Conservation (phyloP, 2,329 filamentous ascomycete genomes). For the Zopfia rhizophila region DNA sequence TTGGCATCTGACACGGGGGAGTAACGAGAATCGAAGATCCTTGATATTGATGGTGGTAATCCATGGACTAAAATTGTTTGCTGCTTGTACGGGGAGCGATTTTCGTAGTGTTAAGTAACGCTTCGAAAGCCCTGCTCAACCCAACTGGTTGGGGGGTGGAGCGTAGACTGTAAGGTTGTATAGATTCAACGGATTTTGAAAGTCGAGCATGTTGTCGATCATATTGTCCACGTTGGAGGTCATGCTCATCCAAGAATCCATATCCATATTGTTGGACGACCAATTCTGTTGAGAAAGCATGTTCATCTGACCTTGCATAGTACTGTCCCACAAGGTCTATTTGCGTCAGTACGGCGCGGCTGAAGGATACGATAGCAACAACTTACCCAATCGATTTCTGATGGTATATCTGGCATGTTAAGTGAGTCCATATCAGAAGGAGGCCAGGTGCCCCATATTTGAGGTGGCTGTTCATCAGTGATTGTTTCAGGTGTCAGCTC, state of each 20-base stretch:
- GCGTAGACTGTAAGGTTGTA: too few species aligned
- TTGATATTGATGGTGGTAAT: too few species aligned
- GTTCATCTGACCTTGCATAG: conserved; percentile 24
- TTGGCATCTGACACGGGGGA: too few species aligned
- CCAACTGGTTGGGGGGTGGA: too few species aligned
- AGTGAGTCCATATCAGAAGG: conserved; percentile 8
- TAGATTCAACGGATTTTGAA: background rate
- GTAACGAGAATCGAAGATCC: too few species aligned
- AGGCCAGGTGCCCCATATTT: conserved; percentile 26
- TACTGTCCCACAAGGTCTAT: conserved; percentile 27
- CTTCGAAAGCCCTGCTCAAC: too few species aligned
- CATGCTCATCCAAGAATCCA: conserved; percentile 22
- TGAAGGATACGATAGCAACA: too few species aligned
- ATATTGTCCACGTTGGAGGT: background rate
- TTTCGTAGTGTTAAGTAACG: too few species aligned
- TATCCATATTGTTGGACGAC: conserved; percentile 17
- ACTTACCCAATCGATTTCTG: conserved; percentile 33
- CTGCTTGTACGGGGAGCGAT: too few species aligned
- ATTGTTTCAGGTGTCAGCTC: conserved; percentile 24
- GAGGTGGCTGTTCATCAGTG: conserved; percentile 16
- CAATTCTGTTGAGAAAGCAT: conserved; percentile 25
- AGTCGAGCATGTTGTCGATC: background rate
- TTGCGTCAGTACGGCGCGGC: conserved; percentile 1
- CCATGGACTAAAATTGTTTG: too few species aligned
- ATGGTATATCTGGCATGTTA: conserved; percentile 24